phyloP scores from a whole-genome alignment of 495 filamentous ascomycete genomes.

The Trichoderma orchidacearum region DNA sequence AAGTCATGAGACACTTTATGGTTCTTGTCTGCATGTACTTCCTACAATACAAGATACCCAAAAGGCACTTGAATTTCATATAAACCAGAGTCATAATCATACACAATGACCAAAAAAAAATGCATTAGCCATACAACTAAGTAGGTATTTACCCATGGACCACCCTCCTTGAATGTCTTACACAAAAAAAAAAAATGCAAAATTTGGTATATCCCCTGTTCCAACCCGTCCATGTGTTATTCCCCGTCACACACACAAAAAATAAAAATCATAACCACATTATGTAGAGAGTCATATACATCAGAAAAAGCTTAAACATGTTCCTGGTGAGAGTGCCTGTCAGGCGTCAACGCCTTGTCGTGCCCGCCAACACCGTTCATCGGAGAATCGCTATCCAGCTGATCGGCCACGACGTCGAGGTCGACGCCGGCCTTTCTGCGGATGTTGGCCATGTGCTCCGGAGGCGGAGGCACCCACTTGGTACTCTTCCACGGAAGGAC shows the following conservation, averaged over 20 bases:
- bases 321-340: background rate
- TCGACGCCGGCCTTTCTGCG: background rate
- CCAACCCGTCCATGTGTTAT: no score
- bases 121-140: no score
- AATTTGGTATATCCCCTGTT: background rate
- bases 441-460: background rate
- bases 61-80: no score
- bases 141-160: no score
- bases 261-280: background rate
- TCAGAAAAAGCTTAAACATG: background rate
- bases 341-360: background rate
- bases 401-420: background rate
- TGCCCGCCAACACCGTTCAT: background rate
- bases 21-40: no score
- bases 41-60: no score
- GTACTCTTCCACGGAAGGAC: constrained; percentile 1
- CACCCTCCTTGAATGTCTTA: no score
- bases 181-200: no score
- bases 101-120: no score
- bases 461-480: background rate
- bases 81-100: no score
- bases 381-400: background rate
- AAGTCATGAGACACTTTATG: no score
- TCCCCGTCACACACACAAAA: background rate
- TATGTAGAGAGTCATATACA: background rate